Conservation (phyloP, 805 yeast species). For the Candida tallmaniae region DNA sequence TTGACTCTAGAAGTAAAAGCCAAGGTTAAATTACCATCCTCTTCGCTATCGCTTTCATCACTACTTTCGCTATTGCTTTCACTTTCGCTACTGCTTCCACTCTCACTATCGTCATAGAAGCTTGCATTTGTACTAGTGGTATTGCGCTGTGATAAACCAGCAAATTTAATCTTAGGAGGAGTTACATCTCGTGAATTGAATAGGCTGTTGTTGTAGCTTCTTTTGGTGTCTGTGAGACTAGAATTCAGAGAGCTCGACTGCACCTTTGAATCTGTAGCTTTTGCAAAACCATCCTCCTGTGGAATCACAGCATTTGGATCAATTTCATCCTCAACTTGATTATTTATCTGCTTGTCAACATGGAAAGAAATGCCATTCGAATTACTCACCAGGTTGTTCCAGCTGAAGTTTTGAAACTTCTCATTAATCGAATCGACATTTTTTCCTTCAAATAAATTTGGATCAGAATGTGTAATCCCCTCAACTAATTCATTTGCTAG, state of each 20-base stretch:
- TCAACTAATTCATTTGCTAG: neutral
- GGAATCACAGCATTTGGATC: conserved; percentile 13
- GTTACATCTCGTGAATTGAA: no score
- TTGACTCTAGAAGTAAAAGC: conserved; percentile 40
- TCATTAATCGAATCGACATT: conserved; percentile 21
- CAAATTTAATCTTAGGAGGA: neutral
- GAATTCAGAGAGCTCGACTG: conserved; percentile 1
- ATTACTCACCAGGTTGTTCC: conserved; percentile 36
- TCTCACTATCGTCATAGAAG: neutral
- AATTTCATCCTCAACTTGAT: conserved; percentile 10
- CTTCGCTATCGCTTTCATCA: conserved; percentile 30
- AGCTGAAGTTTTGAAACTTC: conserved; percentile 32
- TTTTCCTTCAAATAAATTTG: neutral
- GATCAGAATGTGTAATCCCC: conserved; percentile 1
- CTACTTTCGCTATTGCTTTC: conserved; percentile 7
- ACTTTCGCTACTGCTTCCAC: conserved; percentile 9
- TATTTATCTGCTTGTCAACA: conserved; percentile 12
- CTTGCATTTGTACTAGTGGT: neutral
- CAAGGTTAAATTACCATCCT: conserved; percentile 41
- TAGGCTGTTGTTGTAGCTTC: neutral
- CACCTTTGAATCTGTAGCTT: neutral
- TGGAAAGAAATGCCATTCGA: conserved; percentile 15
- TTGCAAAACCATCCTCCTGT: conserved; percentile 4
- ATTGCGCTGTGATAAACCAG: neutral
- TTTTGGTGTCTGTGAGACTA: neutral